A percentile compares a stretch with the other conserved stretches of the same genome.
These are phyloP conservation scores for Talaromyces rugulosus DNA, from an alignment of 2,329 filamentous ascomycete species.

Conservation along the genomic window DNA sequence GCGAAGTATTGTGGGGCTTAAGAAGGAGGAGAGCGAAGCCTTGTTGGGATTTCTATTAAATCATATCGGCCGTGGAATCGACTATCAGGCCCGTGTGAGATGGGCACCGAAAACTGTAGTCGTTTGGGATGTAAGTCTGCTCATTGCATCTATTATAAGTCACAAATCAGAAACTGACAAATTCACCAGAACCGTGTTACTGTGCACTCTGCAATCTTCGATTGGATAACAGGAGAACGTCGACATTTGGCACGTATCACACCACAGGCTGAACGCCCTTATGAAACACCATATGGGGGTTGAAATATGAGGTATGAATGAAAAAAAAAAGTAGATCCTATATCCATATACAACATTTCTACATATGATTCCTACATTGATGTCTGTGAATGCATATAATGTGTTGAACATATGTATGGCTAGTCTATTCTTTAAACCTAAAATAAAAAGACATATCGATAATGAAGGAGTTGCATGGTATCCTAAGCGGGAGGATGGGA, in stretches of 20 bases:
- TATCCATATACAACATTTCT: neutral
- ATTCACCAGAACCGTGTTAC: slow-evolving; percentile 33
- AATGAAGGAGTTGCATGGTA: too few species aligned
- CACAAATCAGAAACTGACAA: slow-evolving; percentile 12
- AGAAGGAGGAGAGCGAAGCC: slow-evolving; percentile 39
- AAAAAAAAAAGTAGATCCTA: neutral
- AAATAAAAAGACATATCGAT: too few species aligned
- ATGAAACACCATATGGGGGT: slow-evolving; percentile 8
- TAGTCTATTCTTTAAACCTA: too few species aligned
- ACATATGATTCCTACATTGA: neutral
- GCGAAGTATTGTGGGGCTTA: slow-evolving; percentile 37
- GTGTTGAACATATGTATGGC: too few species aligned
- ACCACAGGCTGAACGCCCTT: slow-evolving; percentile 22
- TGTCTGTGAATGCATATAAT: too few species aligned
- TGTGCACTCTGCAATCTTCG: slow-evolving; percentile 32
- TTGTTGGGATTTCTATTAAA: slow-evolving; percentile 36
- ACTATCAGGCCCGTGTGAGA: slow-evolving; percentile 22
- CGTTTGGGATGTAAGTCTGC: slow-evolving; percentile 35
- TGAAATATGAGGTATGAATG: neutral
- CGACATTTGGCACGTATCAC: slow-evolving; percentile 27
- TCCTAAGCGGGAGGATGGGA: too few species aligned
- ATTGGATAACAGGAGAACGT: slow-evolving; percentile 23
- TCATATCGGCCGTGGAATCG: slow-evolving; percentile 9
- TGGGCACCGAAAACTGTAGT: slow-evolving; percentile 25
- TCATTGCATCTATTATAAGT: slow-evolving; percentile 29